Evolutionary conservation across 2,329 filamentous ascomycete genomes (phyloP).

Genomic region (Fusarium zealandicum): DNA sequence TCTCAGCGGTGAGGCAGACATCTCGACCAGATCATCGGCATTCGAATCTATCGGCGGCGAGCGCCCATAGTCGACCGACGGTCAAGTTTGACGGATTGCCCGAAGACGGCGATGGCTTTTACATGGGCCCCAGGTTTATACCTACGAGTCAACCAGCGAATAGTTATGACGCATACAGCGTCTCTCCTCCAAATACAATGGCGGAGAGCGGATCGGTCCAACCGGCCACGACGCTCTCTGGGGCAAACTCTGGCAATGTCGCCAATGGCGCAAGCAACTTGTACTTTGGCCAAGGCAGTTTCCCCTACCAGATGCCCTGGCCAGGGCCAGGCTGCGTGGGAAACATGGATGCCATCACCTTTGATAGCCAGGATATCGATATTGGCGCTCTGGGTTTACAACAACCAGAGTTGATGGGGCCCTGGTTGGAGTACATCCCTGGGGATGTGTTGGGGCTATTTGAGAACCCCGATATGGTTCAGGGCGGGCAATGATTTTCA

Average conservation of each 20-base stretch:
- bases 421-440: constrained; percentile 77
- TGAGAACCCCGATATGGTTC: constrained; percentile 47
- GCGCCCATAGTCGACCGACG: constrained; percentile 32
- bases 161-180: constrained; percentile 52
- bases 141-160: constrained; percentile 52
- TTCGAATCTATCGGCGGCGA: constrained; percentile 32
- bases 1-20: constrained; percentile 57
- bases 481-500: constrained; percentile 28
- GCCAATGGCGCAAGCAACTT: constrained; percentile 20
- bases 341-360: constrained; percentile 66
- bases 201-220: constrained; percentile 42
- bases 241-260: constrained; percentile 26
- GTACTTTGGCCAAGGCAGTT: constrained; percentile 40
- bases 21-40: constrained; percentile 44
- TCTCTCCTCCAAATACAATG: constrained; percentile 53
- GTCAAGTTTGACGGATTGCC: constrained; percentile 43
- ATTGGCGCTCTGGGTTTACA: constrained; percentile 68
- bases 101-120: constrained; percentile 44
- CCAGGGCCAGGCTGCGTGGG: constrained; percentile 44
- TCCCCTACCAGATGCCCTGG: constrained; percentile 45
- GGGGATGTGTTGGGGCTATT: constrained; percentile 69
- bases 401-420: constrained; percentile 70
- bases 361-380: constrained; percentile 80
- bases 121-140: constrained; percentile 48
- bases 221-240: constrained; percentile 21